Conservation (phyloP, 805 yeast species). For the Maudiozyma barnettii region DNA sequence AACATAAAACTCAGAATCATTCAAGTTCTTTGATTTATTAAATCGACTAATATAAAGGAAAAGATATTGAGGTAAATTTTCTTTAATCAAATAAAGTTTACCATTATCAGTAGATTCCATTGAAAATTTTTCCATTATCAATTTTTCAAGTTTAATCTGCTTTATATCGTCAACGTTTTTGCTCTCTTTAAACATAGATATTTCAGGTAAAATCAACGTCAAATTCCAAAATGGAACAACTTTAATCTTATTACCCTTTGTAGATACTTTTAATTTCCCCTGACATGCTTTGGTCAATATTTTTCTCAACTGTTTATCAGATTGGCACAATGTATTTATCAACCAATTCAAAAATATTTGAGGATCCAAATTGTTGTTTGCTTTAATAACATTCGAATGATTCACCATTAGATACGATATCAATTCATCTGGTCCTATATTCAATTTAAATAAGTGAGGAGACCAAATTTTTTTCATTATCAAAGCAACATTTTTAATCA, state of each 20-base stretch:
- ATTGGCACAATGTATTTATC: conserved; percentile 37
- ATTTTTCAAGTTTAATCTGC: conserved; percentile 37
- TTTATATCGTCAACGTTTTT: conserved; percentile 38
- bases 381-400: conserved; percentile 36
- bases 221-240: conserved; percentile 27
- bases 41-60: conserved; percentile 51
- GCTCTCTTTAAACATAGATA: conserved; percentile 46
- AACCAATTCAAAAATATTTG: conserved; percentile 52
- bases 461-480: conserved; percentile 59
- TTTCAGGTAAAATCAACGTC: conserved; percentile 50
- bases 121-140: conserved; percentile 35
- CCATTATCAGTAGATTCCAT: conserved; percentile 29
- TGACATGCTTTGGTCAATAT: conserved; percentile 35
- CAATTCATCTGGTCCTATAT: conserved; percentile 61
- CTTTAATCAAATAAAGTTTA: conserved; percentile 29
- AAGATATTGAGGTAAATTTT: conserved; percentile 43
- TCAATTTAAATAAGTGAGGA: conserved; percentile 37
- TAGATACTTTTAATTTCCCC: conserved; percentile 38
- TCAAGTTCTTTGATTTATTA: conserved; percentile 11
- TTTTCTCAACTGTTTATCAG: conserved; percentile 21
- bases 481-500: conserved; percentile 37
- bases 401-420: conserved; percentile 37
- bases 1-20: conserved; percentile 19
- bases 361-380: conserved; percentile 34
- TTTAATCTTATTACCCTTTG: neutral